A percentile compares a stretch with the other conserved stretches of the same genome.
These are phyloP conservation scores for Candida incommunis DNA, from an alignment of 805 yeast genomes.

Conservation along the genomic window DNA sequence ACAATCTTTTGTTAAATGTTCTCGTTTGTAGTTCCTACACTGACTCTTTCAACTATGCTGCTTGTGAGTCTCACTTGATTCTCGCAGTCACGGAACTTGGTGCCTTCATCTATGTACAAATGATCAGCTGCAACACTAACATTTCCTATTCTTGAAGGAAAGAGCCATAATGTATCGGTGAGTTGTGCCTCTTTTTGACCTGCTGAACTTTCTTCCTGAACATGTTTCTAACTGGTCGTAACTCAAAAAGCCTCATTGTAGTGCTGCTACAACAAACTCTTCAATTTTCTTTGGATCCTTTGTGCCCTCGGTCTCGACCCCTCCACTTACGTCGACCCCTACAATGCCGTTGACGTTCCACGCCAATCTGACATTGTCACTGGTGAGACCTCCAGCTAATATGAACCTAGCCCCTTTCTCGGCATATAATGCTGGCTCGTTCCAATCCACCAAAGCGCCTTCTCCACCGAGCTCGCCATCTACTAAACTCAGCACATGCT, in stretches of 20 bases:
- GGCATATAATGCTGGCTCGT: constrained; percentile 14
- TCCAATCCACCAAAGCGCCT: constrained; percentile 74
- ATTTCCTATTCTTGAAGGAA: too few species aligned
- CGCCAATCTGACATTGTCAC: constrained; percentile 55
- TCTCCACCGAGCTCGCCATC: constrained; percentile 92
- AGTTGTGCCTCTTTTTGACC: too few species aligned
- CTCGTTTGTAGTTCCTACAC: too few species aligned
- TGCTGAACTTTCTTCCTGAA: too few species aligned
- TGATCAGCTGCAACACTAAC: too few species aligned
- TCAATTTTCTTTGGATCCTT: constrained; percentile 57
- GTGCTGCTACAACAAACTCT: constrained; percentile 41
- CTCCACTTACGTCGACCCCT: constrained; percentile 93
- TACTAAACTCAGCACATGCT: constrained; percentile 46
- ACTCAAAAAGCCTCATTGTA: neutral
- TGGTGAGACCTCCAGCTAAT: constrained; percentile 82
- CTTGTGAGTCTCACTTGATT: too few species aligned
- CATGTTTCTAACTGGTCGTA: neutral
- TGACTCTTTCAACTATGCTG: too few species aligned
- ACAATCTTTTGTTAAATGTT: too few species aligned
- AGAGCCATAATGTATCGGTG: too few species aligned
- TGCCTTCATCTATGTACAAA: too few species aligned
- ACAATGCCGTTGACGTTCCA: constrained; percentile 38
- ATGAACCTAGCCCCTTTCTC: constrained; percentile 30
- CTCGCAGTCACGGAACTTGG: too few species aligned
- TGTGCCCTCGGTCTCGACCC: constrained; percentile 68